Evolutionary conservation across 2,329 filamentous ascomycete species (phyloP).

Genomic region (Penicillium verrucosum): DNA sequence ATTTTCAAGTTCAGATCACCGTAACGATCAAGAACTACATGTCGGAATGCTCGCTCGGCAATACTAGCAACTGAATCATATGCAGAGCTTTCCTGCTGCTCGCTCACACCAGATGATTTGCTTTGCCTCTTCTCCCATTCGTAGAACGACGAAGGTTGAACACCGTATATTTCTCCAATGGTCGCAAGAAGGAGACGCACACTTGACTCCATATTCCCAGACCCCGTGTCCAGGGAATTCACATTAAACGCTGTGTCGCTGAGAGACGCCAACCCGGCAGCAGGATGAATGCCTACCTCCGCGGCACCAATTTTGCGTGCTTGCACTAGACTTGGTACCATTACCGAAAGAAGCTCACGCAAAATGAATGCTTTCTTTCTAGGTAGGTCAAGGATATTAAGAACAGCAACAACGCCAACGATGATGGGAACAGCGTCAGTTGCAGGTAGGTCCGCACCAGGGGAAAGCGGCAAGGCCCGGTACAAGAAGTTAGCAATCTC

Average conservation of each 20-base stretch:
- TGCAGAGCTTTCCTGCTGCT: conserved; percentile 18
- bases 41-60: conserved; percentile 45
- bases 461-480: conserved; percentile 65
- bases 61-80: conserved; percentile 40
- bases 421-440: conserved; percentile 76
- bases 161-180: conserved; percentile 41
- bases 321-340: conserved; percentile 82
- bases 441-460: conserved; percentile 61
- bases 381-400: conserved; percentile 73
- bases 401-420: conserved; percentile 81
- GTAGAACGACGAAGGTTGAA: conserved; percentile 37
- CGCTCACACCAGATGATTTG: conserved; percentile 19
- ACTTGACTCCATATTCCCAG: conserved; percentile 43
- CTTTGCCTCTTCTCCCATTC: conserved; percentile 32
- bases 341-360: conserved; percentile 75
- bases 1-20: conserved; percentile 79
- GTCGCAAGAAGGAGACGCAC: conserved; percentile 38
- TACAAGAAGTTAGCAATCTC: conserved; percentile 65
- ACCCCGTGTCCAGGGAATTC: conserved; percentile 42
- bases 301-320: conserved; percentile 89
- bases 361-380: conserved; percentile 90
- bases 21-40: conserved; percentile 54
- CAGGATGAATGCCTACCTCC: conserved; percentile 94
- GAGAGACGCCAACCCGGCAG: conserved; percentile 75
- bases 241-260: conserved; percentile 51